phyloP scores from a whole-genome alignment of 148 eudicot genomes.

The Camellia sinensis region DNA sequence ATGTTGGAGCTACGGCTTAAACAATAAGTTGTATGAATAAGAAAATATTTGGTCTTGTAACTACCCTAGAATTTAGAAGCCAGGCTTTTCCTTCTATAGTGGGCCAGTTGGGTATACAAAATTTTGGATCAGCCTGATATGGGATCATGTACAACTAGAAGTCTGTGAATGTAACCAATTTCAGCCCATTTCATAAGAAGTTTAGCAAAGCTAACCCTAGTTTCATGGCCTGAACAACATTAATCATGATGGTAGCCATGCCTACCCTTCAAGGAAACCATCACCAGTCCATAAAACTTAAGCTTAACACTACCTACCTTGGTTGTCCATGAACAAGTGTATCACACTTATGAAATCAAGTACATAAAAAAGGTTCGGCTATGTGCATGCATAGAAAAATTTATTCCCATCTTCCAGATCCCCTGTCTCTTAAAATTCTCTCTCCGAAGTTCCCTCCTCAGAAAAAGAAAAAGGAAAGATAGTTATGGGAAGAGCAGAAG shows the following conservation, averaged over 20 bases:
- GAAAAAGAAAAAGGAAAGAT: too few species aligned
- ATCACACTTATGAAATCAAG: not conserved
- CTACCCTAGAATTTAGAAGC: too few species aligned
- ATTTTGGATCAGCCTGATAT: too few species aligned
- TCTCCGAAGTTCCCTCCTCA: not conserved
- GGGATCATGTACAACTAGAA: too few species aligned
- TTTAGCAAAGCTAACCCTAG: not conserved
- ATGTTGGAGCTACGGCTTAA: too few species aligned
- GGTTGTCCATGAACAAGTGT: not conserved
- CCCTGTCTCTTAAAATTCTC: not conserved
- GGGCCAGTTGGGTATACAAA: too few species aligned
- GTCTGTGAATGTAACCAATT: too few species aligned
- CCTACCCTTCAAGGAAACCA: not conserved
- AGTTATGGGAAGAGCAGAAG: not conserved
- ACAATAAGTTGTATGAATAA: too few species aligned
- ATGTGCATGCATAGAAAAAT: not conserved
- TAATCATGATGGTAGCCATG: not conserved
- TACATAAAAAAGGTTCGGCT: not conserved
- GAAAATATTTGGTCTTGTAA: too few species aligned
- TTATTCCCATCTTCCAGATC: not conserved
- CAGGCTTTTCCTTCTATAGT: too few species aligned
- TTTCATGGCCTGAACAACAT: not conserved
- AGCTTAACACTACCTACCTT: not conserved
- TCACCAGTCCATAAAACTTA: not conserved
- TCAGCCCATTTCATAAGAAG: not conserved